Conservation (phyloP, 257 asterid species). For the Lantana camara region DNA sequence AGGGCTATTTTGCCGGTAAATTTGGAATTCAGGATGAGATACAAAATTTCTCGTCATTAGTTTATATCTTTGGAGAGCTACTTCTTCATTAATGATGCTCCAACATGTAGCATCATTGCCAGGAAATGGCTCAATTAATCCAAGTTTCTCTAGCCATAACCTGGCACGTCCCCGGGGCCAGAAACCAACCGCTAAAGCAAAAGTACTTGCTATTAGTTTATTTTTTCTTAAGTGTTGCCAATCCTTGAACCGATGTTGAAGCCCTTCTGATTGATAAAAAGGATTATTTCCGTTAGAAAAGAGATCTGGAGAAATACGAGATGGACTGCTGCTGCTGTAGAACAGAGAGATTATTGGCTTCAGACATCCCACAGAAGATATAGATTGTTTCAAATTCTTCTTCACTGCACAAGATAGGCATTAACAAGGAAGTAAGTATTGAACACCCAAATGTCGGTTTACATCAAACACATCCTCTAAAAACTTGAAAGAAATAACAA, state of each 20-base stretch:
- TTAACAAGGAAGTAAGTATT: too few relatives aligned
- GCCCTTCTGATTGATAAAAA: conserved; percentile 37
- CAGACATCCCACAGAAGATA: too few relatives aligned
- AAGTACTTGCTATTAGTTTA: conserved; percentile 89
- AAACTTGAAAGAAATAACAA: conserved; percentile 1
- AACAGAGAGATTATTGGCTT: too few relatives aligned
- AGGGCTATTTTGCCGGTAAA: conserved; percentile 38
- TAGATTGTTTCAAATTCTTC: too few relatives aligned
- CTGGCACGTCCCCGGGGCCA: conserved; percentile 75
- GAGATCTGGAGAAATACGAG: conserved; percentile 22
- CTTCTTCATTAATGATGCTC: conserved; percentile 79
- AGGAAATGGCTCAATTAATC: conserved; percentile 65
- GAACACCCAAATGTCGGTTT: not conserved
- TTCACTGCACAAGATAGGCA: too few relatives aligned
- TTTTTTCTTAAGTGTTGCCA: conserved; percentile 79
- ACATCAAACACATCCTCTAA: not conserved
- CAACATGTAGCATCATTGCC: conserved; percentile 77
- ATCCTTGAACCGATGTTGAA: conserved; percentile 83
- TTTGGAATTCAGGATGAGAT: conserved; percentile 59
- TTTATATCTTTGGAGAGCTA: conserved; percentile 73
- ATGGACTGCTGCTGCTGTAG: too few relatives aligned
- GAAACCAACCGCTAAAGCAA: conserved; percentile 71
- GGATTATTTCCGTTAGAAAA: conserved; percentile 33
- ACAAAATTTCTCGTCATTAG: conserved; percentile 57
- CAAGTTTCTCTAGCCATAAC: conserved; percentile 87